Base-by-base conservation (phyloP, 768 basidiomycete genomes). In the Tricholoma furcatifolium region DNA sequence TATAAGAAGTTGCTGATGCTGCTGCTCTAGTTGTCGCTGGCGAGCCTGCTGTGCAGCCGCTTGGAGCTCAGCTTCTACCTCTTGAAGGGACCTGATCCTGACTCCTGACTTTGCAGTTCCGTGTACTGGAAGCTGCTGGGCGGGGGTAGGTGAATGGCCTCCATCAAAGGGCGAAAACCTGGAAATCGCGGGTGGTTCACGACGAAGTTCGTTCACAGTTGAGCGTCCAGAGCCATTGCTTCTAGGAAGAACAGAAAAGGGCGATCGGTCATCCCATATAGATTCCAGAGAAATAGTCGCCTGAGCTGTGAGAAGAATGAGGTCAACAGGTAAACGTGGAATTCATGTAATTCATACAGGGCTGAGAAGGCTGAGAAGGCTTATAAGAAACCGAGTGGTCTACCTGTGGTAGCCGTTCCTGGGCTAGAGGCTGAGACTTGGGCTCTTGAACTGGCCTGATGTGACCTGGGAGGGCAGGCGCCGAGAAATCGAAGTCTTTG, bases 401-500 rank as follows among this genome's bases (percentile, higher is more conserved):
- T 27, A 27, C 7, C 27, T 27, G 27, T 7, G 3, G 27, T 27
- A 32, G 48, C 60, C 62, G 64, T 53, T 67, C 60, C 51, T 62
- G 35, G 43, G 50, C 23, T 45, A 58, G 27, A 51, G 50, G 47
- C 57, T 65, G 50, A 24, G 51, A 23, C 36, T 54, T 35, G 11
- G 6, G 31, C 17, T 51, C 62, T 43, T 61, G 62, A 55, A 50
- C 45, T 51, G 61, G 50, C 57, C 60, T 59, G n/a, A 65, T 63
- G 31, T 59, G 52, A 44, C 71, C 69, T 30, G 70, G 71, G 20
- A 76, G 62, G 50, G 59, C 61, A 30, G 68, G 76, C 46, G 70
- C 78, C 17, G 86, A 74, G 69, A 95, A 97, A 74, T 96, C 91
- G 66, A 96, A 97, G 70, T 96, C 93, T 66, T 86, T 90, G 67